Base-by-base conservation (phyloP, 768 basidiomycete genomes). In the Suillus placidus region DNA sequence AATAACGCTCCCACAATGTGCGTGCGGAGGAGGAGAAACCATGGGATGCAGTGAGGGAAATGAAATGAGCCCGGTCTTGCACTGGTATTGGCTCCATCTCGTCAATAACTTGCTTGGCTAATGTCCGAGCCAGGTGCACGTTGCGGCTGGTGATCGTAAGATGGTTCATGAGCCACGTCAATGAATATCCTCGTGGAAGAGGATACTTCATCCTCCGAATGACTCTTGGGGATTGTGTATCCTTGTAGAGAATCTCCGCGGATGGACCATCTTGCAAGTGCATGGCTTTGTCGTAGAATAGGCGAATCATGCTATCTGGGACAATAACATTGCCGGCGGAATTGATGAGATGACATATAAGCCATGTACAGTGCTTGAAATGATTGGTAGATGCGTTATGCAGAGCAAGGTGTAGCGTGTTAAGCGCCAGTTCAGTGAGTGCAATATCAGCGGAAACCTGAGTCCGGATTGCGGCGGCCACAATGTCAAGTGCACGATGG, bases 1-100 rank as follows among this genome's bases (percentile, higher is more conserved):
- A 75, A 71, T 84, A 88, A 66, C 81, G 80, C 68, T 85, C 83
- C 87, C 88, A 92, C 20, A 92, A 80, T 9, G 71, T 69, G 23
- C 87, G 80, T 26, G 88, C 84, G 18, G 81, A 72, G 6, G 67
- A 72, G 5, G 82, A 81, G 55, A 86, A 83, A 9, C 88, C 87
- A 30, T 76, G 72, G 32, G 73, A 69, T 1, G 88, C 88, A 8
- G 77, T 67, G 20, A 80, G 66, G 0, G 79, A 69, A 64, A 92
- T 83, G 67, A 91, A 83, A 7, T 71, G 72, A 4, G 83, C 80
- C n/a, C 87, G 84, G 66, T 76, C 77, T 40, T 79, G 71, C 4
- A 79, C 68, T 2, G 83, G 82, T 52, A 92, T 72, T 2, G 74
- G 71, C 13, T 83, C 74, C 52, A 78, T 71, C 16, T 75, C 62